Evolutionary conservation across 768 basidiomycete species (phyloP), one percentile per base, ranked within the genome.

Genomic region (Exidia glandulosa): DNA sequence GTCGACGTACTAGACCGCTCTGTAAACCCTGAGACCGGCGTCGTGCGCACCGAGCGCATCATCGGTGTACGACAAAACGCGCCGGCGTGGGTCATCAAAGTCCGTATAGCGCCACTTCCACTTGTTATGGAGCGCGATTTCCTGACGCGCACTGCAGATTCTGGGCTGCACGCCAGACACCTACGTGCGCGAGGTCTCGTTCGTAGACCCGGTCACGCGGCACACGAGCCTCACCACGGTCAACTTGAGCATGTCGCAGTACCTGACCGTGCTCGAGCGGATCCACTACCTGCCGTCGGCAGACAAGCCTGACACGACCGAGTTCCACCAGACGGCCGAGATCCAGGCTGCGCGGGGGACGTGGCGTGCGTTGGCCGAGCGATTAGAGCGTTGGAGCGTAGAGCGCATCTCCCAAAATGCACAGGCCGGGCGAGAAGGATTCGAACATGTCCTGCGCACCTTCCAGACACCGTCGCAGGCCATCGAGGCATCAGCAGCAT

Each of bases 91-190:
- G 90, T 96, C 59, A 85, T 95, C 63, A 94, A 89, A 79, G 94
- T 94, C 68, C 62, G 83, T 72, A 57, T 37, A 54, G 13, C 23
- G 32, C 13, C 29, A 33, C 54, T 47, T 47, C 32, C 48, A 16
- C 23, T n/a, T 55, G 29, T 55, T 30, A 57, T 32, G 32, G 23
- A 19, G 19, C 19, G 27, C 13, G 60, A 30, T 27, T 61, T 32
- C 57, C 41, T 25, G 32, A 5, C 50, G 41, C 34, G 37, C 59
- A 62, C 32, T 61, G 48, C 67, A 94, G 92, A 72, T 95, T 29
- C 90, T 95, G 60, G 92, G 92, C 57, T 92, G 92, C 37, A 91
- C 91, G 63, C 90, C 93, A 74, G 90, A 94, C 67, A 93, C 94
- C 10, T 96, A 89, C 68, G 90, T 96, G 1, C 85, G 94, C 52